These are phyloP conservation scores for Huntiella omanensis DNA, from an alignment of 2,329 filamentous ascomycete species.

Conservation along the genomic window DNA sequence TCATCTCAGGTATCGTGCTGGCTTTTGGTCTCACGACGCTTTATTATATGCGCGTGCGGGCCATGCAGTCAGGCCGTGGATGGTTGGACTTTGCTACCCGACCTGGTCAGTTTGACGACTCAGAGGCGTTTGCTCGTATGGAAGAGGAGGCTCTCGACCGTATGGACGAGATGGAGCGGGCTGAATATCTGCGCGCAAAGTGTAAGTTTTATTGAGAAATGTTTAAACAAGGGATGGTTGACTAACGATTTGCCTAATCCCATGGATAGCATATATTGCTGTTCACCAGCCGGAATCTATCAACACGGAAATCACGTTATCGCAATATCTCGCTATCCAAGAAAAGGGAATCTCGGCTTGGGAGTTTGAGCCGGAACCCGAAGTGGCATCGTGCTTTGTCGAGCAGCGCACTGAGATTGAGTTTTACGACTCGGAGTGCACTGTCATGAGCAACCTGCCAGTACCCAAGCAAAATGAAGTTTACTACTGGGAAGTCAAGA, in stretches of 20 bases:
- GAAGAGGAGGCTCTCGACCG: slow-evolving; percentile 86
- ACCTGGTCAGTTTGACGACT: slow-evolving; percentile 93
- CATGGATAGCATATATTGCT: slow-evolving; percentile 60
- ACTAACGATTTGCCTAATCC: not conserved
- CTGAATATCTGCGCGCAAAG: slow-evolving; percentile 87
- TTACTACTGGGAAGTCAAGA: slow-evolving; percentile 98
- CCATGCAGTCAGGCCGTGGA: slow-evolving; percentile 6
- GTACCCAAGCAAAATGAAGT: slow-evolving; percentile 98
- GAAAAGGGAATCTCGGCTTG: slow-evolving; percentile 99
- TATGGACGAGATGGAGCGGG: slow-evolving; percentile 84
- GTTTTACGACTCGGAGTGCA: slow-evolving; percentile 96
- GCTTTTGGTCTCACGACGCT: slow-evolving; percentile 39
- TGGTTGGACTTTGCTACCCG: slow-evolving; percentile 71
- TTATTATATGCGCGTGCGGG: slow-evolving; percentile 42
- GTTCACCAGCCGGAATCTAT: slow-evolving; percentile 88
- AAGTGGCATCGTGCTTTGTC: slow-evolving; percentile 98
- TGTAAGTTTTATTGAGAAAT: slow-evolving; percentile 31
- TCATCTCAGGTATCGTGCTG: slow-evolving; percentile 65
- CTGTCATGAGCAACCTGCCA: slow-evolving; percentile 88
- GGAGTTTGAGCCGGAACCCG: slow-evolving; percentile 98
- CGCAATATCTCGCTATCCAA: slow-evolving; percentile 93
- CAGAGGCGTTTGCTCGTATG: slow-evolving; percentile 82
- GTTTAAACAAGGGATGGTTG: not conserved
- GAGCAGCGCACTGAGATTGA: slow-evolving; percentile 93
- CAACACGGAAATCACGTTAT: slow-evolving; percentile 91